These are phyloP conservation scores for Gillenia trifoliata DNA, from an alignment of 306 rosid genomes.

Conservation along the genomic window DNA sequence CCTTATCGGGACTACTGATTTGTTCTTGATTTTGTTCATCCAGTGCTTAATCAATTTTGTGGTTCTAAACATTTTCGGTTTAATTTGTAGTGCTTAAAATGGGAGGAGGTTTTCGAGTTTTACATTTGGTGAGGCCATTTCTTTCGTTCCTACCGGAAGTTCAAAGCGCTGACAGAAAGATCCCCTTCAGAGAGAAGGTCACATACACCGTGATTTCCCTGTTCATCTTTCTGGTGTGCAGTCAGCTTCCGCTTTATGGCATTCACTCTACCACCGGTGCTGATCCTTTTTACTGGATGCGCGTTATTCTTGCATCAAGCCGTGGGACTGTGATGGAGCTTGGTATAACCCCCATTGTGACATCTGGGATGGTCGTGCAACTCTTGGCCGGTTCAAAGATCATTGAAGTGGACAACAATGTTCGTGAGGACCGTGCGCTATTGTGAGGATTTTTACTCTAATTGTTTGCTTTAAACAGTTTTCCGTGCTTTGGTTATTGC, in stretches of 20 bases:
- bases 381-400: slow-evolving; percentile 86
- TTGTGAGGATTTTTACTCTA: slow-evolving; percentile 42
- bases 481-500: background rate
- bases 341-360: slow-evolving; percentile 88
- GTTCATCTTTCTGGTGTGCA: slow-evolving; percentile 83
- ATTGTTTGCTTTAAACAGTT: background rate
- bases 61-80: background rate
- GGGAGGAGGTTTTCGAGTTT: slow-evolving; percentile 84
- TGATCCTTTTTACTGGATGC: slow-evolving; percentile 97
- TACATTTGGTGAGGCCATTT: slow-evolving; percentile 80
- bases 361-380: slow-evolving; percentile 89
- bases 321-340: slow-evolving; percentile 98
- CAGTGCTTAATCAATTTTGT: background rate
- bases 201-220: slow-evolving; percentile 76
- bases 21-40: background rate
- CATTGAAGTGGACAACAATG: slow-evolving; percentile 87
- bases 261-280: slow-evolving; percentile 95
- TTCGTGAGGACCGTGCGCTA: slow-evolving; percentile 89
- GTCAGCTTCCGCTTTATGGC: slow-evolving; percentile 93
- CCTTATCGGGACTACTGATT: background rate
- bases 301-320: slow-evolving; percentile 84
- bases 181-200: slow-evolving; percentile 74
- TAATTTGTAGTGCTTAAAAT: slow-evolving; percentile 26
- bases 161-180: slow-evolving; percentile 73
- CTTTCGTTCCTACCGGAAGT: slow-evolving; percentile 80